These are phyloP conservation scores for Begonia masoniana DNA, from an alignment of 306 rosid species.

Conservation along the genomic window DNA sequence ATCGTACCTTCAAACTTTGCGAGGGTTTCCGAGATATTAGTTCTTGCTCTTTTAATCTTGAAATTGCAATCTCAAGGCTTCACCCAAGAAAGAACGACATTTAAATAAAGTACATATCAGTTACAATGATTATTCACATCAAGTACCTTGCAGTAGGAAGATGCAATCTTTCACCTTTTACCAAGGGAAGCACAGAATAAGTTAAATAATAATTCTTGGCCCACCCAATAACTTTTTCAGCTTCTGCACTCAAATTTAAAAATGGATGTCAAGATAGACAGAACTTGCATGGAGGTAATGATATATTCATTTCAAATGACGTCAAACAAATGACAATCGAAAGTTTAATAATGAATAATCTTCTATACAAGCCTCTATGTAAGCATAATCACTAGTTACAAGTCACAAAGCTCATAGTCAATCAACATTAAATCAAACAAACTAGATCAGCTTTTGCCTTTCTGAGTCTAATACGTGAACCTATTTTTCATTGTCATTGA, in stretches of 20 bases:
- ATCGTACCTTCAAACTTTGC: constrained; percentile 73
- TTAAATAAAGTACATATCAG: constrained; percentile 7
- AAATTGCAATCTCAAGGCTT: constrained; percentile 78
- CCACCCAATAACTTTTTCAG: constrained; percentile 96
- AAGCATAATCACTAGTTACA: too few relatives aligned
- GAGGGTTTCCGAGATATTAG: constrained; percentile 49
- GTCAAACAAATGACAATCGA: too few relatives aligned
- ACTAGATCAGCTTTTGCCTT: too few relatives aligned
- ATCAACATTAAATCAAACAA: too few relatives aligned
- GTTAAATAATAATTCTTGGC: constrained; percentile 85
- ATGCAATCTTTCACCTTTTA: constrained; percentile 68
- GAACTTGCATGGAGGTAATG: too few relatives aligned
- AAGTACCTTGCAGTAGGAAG: constrained; percentile 78
- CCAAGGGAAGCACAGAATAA: constrained; percentile 45
- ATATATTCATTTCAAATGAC: too few relatives aligned
- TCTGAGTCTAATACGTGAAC: too few relatives aligned
- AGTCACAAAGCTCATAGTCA: too few relatives aligned
- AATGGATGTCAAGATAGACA: too few relatives aligned
- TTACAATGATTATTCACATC: background rate
- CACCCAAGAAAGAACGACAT: constrained; percentile 15
- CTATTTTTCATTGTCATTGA: too few relatives aligned
- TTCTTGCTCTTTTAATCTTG: constrained; percentile 78
- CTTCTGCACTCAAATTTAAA: constrained; percentile 30
- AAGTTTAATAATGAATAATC: too few relatives aligned
- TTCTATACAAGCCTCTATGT: too few relatives aligned